These are phyloP conservation scores for Gomphus bonarii DNA, from an alignment of 1,284 basidiomycete genomes.

Conservation along the genomic window DNA sequence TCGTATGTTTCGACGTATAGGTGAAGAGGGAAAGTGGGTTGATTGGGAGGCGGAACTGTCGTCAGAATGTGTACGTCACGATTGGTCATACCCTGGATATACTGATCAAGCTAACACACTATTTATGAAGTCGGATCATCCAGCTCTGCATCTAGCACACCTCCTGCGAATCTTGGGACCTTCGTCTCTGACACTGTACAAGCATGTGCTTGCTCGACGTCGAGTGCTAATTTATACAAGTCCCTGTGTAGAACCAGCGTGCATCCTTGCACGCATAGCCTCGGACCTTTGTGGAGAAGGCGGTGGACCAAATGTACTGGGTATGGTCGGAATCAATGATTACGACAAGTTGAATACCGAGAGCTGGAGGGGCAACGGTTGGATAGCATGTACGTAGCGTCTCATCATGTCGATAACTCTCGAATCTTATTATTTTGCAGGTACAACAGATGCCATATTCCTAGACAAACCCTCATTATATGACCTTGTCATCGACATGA, in stretches of 20 bases:
- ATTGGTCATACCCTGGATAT: background rate
- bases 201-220: constrained; percentile 59
- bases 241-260: constrained; percentile 69
- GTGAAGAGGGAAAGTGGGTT: constrained; percentile 12
- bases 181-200: constrained; percentile 64
- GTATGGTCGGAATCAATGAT: constrained; percentile 68
- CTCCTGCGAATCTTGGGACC: constrained; percentile 66
- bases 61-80: background rate
- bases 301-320: constrained; percentile 40
- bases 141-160: constrained; percentile 55
- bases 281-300: constrained; percentile 52
- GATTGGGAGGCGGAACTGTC: constrained; percentile 17
- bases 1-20: constrained; percentile 11
- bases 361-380: constrained; percentile 48
- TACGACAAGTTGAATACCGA: constrained; percentile 48
- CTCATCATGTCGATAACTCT: background rate
- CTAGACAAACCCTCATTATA: constrained; percentile 67
- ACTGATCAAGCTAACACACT: background rate
- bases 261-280: constrained; percentile 62
- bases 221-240: constrained; percentile 66
- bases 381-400: constrained; percentile 60
- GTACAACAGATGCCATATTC: constrained; percentile 73
- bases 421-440: constrained; percentile 21
- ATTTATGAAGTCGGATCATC: constrained; percentile 15
- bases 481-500: constrained; percentile 68